Conservation (phyloP, 805 yeast species). For the Zygoascus tannicola region DNA sequence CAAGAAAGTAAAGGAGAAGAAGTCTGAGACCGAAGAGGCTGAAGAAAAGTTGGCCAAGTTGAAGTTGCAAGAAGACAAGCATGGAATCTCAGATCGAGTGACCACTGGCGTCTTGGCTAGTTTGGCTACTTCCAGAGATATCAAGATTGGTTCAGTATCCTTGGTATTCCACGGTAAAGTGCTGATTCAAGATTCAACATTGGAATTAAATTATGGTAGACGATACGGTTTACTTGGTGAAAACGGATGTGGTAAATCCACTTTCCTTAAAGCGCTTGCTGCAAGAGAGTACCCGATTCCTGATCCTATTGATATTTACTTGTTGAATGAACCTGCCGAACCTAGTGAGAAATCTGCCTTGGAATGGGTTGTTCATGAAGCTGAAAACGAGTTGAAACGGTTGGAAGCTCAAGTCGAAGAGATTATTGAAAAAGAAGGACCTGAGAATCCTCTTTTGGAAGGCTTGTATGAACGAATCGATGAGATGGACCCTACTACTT, state of each 20-base stretch:
- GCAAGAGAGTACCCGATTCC: conserved; percentile 96
- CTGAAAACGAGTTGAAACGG: conserved; percentile 84
- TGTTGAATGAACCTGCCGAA: conserved; percentile 95
- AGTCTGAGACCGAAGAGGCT: conserved; percentile 36
- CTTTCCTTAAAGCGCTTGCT: conserved; percentile 85
- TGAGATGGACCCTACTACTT: conserved; percentile 89
- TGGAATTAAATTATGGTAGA: conserved; percentile 95
- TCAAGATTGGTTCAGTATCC: conserved; percentile 83
- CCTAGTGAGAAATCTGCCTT: conserved; percentile 87
- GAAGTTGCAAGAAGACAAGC: conserved; percentile 87
- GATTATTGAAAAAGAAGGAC: conserved; percentile 82
- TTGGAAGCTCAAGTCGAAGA: conserved; percentile 88
- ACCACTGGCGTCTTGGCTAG: conserved; percentile 95
- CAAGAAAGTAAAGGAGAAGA: conserved; percentile 50
- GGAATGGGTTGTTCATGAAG: conserved; percentile 95
- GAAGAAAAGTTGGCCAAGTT: conserved; percentile 73
- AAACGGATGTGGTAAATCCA: conserved; percentile 98
- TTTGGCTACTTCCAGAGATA: conserved; percentile 82
- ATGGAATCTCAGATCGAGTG: conserved; percentile 94
- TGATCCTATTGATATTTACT: conserved; percentile 78
- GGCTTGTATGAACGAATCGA: conserved; percentile 92
- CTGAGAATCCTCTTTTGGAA: conserved; percentile 80
- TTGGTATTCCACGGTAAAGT: conserved; percentile 96
- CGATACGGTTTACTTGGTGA: conserved; percentile 96
- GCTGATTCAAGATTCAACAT: conserved; percentile 78